These are phyloP conservation scores for Trametes sp. DNA, from an alignment of 1,284 basidiomycete species.

Conservation along the genomic window DNA sequence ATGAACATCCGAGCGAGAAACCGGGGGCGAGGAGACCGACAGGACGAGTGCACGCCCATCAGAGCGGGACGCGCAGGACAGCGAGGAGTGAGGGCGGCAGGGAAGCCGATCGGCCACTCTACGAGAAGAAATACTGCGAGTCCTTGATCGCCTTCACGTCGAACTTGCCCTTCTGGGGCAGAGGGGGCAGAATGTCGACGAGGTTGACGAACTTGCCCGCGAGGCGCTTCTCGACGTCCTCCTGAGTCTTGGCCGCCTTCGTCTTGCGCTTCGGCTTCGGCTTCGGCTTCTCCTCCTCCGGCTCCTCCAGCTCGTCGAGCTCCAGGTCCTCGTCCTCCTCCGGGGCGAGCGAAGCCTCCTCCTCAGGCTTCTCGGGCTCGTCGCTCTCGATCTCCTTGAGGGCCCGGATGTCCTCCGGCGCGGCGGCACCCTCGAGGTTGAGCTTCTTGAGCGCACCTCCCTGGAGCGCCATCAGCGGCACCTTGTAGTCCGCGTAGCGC, in stretches of 20 bases:
- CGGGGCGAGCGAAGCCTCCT: constrained; percentile 22
- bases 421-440: constrained; percentile 12
- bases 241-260: constrained; percentile 30
- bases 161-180: constrained; percentile 90
- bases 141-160: constrained; percentile 86
- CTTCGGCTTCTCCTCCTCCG: constrained; percentile 17
- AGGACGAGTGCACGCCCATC: not conserved
- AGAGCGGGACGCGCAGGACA: not conserved
- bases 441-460: constrained; percentile 49
- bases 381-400: constrained; percentile 20
- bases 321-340: constrained; percentile 14
- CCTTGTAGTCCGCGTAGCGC: constrained; percentile 79
- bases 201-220: constrained; percentile 75
- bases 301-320: constrained; percentile 24
- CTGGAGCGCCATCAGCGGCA: constrained; percentile 69
- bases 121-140: constrained; percentile 93
- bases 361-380: constrained; percentile 19
- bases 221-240: constrained; percentile 27
- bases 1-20: constrained; percentile 15
- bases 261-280: constrained; percentile 12
- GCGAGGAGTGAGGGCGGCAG: not conserved
- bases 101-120: constrained; percentile 25
- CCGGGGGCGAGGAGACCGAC: not conserved
- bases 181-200: constrained; percentile 79
- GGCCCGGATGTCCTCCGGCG: constrained; percentile 24